phyloP scores from a whole-genome alignment of 2,329 filamentous ascomycete genomes.

The Scedosporium dehoogii region DNA sequence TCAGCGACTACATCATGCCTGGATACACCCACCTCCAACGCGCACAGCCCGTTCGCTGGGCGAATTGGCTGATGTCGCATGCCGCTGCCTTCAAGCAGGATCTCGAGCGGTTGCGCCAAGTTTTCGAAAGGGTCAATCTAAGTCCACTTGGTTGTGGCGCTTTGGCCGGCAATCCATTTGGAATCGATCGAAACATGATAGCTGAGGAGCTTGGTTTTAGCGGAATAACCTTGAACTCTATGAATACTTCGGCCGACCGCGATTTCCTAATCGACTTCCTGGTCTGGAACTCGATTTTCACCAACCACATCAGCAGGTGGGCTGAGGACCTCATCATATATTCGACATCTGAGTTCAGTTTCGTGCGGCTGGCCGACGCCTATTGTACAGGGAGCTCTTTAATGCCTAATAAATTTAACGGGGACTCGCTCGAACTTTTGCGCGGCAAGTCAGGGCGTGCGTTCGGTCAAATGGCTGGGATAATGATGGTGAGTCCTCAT shows the following conservation, averaged over 20 bases:
- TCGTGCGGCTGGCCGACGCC: conserved; percentile 65
- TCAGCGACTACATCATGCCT: conserved; percentile 62
- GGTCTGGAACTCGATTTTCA: conserved; percentile 69
- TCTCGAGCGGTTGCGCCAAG: conserved; percentile 65
- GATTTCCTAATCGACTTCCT: conserved; percentile 78
- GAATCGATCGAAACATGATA: conserved; percentile 70
- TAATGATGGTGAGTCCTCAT: conserved; percentile 45
- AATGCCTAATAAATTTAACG: conserved; percentile 82
- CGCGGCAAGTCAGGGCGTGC: conserved; percentile 66
- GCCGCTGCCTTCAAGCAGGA: conserved; percentile 63
- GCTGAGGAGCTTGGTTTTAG: conserved; percentile 74
- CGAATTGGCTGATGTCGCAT: conserved; percentile 71
- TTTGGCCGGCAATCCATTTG: conserved; percentile 72
- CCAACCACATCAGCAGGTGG: conserved; percentile 72
- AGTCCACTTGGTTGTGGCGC: conserved; percentile 65
- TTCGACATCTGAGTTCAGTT: conserved; percentile 65
- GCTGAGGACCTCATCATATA: conserved; percentile 83
- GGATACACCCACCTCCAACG: conserved; percentile 84
- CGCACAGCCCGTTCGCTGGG: conserved; percentile 70
- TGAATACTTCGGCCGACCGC: conserved; percentile 65
- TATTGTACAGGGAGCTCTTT: conserved; percentile 68
- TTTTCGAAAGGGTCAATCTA: conserved; percentile 64
- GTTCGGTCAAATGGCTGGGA: conserved; percentile 72
- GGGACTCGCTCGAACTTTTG: conserved; percentile 61
- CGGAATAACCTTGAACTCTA: conserved; percentile 63